These are phyloP conservation scores for Claviceps quebecensis DNA, from an alignment of 2,329 filamentous ascomycete species.

Conservation along the genomic window DNA sequence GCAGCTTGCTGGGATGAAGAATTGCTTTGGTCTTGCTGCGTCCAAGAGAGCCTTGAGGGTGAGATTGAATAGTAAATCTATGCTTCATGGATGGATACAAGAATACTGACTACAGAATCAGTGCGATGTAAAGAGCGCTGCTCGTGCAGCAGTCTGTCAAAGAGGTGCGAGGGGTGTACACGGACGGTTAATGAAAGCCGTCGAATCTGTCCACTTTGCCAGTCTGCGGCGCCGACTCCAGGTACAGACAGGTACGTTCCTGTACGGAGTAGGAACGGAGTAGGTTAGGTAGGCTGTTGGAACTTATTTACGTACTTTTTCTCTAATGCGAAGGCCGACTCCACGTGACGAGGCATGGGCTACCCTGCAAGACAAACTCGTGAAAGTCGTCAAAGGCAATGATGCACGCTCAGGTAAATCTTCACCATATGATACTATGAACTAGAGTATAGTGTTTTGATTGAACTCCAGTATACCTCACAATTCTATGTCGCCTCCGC, in stretches of 20 bases:
- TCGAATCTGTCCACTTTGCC: background rate
- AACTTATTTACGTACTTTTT: background rate
- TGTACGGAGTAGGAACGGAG: no score
- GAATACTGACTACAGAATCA: background rate
- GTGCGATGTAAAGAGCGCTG: background rate
- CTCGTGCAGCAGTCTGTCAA: background rate
- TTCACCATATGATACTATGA: no score
- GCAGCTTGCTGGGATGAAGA: background rate
- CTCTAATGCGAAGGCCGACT: background rate
- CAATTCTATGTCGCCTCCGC: no score
- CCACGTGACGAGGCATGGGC: background rate
- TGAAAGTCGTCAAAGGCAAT: no score
- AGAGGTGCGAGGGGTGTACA: background rate
- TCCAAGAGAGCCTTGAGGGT: no score
- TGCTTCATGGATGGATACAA: background rate
- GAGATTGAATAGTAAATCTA: no score
- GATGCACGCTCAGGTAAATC: no score
- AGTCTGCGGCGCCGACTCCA: no score
- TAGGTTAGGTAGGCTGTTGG: no score
- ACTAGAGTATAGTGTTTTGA: no score
- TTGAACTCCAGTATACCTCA: no score
- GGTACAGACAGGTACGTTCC: background rate
- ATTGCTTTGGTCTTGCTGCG: background rate
- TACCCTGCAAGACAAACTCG: background rate
- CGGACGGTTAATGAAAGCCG: background rate